A percentile compares a stretch with the other conserved stretches of the same genome.
These are phyloP conservation scores for Talaromyces sp. DNA, from an alignment of 2,329 filamentous ascomycete genomes.

Conservation along the genomic window DNA sequence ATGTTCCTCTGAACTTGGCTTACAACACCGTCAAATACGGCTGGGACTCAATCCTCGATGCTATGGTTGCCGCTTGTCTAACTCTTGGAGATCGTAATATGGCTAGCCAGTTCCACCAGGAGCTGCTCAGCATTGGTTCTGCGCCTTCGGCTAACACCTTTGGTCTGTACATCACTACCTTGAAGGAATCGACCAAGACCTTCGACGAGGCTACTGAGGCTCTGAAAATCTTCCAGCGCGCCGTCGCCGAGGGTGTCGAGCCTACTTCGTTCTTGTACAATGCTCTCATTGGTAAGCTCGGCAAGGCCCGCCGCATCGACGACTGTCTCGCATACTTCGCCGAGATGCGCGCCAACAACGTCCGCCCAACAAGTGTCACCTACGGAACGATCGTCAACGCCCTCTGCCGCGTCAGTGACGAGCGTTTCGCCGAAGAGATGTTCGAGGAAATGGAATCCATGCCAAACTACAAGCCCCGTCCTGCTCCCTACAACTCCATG, in stretches of 20 bases:
- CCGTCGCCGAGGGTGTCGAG: constrained; percentile 90
- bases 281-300: constrained; percentile 94
- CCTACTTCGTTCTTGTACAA: constrained; percentile 98
- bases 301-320: constrained; percentile 95
- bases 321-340: constrained; percentile 98
- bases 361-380: constrained; percentile 94
- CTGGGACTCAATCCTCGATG: constrained; percentile 94
- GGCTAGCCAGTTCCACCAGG: constrained; percentile 86
- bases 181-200: constrained; percentile 96
- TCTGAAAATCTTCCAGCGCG: constrained; percentile 94
- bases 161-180: constrained; percentile 97
- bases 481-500: constrained; percentile 97
- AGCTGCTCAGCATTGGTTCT: constrained; percentile 85
- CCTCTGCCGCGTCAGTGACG: constrained; percentile 92
- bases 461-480: constrained; percentile 97
- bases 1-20: constrained; percentile 81
- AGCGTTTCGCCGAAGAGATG: constrained; percentile 95
- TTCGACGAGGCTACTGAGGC: constrained; percentile 97
- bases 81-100: constrained; percentile 77
- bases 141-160: constrained; percentile 97
- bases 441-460: constrained; percentile 99
- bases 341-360: constrained; percentile 90
- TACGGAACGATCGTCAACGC: constrained; percentile 99
- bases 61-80: constrained; percentile 92
- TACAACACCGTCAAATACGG: constrained; percentile 89